These are phyloP conservation scores for Gautieria morchelliformis DNA, from an alignment of 768 basidiomycete genomes.

Conservation along the genomic window DNA sequence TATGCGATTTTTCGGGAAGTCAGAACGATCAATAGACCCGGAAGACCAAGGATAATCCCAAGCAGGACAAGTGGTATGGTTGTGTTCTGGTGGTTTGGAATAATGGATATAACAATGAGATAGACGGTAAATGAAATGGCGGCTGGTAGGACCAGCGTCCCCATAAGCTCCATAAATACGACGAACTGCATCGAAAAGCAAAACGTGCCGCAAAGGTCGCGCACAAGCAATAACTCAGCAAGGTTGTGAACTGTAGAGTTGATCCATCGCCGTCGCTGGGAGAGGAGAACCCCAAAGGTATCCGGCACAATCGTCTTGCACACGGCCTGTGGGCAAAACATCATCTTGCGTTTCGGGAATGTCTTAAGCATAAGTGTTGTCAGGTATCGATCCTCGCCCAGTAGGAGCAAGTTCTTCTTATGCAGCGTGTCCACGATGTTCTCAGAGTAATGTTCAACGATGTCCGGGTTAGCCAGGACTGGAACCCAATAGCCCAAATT, in stretches of 20 bases:
- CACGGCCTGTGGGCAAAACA: slow-evolving; percentile 97
- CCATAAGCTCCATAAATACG: slow-evolving; percentile 95
- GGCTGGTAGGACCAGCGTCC: slow-evolving; percentile 92
- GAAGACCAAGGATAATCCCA: slow-evolving; percentile 91
- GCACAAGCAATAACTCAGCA: slow-evolving; percentile 87
- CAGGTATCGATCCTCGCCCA: slow-evolving; percentile 98
- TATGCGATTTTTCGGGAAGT: slow-evolving; percentile 92
- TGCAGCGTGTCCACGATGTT: slow-evolving; percentile 98
- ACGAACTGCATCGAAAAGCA: slow-evolving; percentile 99
- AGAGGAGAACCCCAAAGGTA: slow-evolving; percentile 86
- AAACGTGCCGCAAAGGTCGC: slow-evolving; percentile 99
- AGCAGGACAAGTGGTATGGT: slow-evolving; percentile 89
- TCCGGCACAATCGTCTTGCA: slow-evolving; percentile 99
- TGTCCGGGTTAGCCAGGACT: slow-evolving; percentile 95
- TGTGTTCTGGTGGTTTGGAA: slow-evolving; percentile 68
- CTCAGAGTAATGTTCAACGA: slow-evolving; percentile 98
- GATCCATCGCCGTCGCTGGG: slow-evolving; percentile 98
- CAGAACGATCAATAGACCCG: slow-evolving; percentile 90
- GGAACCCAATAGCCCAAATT: slow-evolving; percentile 96
- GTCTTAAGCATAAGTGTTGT: slow-evolving; percentile 97
- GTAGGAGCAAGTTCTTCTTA: slow-evolving; percentile 95
- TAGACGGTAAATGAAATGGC: slow-evolving; percentile 97
- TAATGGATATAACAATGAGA: slow-evolving; percentile 79
- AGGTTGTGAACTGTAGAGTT: slow-evolving; percentile 98
- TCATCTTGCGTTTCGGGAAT: slow-evolving; percentile 98